A percentile compares a stretch with the other conserved stretches of the same genome.
phyloP scores from a whole-genome alignment of 208 protist genomes.

The Zelonia costaricensis region DNA sequence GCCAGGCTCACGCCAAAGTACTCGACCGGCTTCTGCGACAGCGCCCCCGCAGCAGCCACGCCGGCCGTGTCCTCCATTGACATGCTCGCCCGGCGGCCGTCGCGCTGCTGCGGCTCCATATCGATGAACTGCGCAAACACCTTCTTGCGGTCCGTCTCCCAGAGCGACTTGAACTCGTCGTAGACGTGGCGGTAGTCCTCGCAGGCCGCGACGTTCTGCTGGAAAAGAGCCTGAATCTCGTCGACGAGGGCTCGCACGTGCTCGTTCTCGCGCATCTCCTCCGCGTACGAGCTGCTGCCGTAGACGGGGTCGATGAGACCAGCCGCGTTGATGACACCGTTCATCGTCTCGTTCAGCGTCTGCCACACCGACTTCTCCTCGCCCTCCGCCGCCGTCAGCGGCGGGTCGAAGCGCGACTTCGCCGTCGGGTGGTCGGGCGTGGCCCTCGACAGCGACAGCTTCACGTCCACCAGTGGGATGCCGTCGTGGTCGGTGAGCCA shows the following conservation, averaged over 20 bases:
- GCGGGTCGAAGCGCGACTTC: slow-evolving; percentile 80
- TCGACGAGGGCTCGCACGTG: slow-evolving; percentile 57
- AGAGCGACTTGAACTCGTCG: slow-evolving; percentile 92
- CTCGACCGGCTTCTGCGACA: slow-evolving; percentile 51
- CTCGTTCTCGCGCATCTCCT: slow-evolving; percentile 62
- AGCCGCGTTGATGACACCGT: slow-evolving; percentile 57
- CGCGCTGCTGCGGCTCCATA: slow-evolving; percentile 31
- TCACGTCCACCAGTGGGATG: slow-evolving; percentile 91
- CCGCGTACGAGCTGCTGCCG: slow-evolving; percentile 42
- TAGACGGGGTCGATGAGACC: slow-evolving; percentile 64
- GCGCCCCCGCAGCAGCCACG: slow-evolving; percentile 19
- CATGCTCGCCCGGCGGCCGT: slow-evolving; percentile 33
- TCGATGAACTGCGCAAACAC: slow-evolving; percentile 89
- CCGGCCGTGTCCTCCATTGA: slow-evolving; percentile 49
- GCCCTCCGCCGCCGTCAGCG: slow-evolving; percentile 29
- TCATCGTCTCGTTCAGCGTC: slow-evolving; percentile 65
- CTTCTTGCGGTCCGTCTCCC: slow-evolving; percentile 89
- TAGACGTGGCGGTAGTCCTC: slow-evolving; percentile 84
- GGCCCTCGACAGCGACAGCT: slow-evolving; percentile 83
- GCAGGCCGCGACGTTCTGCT: slow-evolving; percentile 77
- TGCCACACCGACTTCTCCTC: slow-evolving; percentile 53
- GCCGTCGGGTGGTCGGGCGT: slow-evolving; percentile 37
- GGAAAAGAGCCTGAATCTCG: slow-evolving; percentile 75
- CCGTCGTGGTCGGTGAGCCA: slow-evolving; percentile 89
- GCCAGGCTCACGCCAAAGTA: slow-evolving; percentile 92